These are phyloP conservation scores for Casaregolazyma suthepensis DNA, from an alignment of 1,139 yeast species.

Conservation along the genomic window DNA sequence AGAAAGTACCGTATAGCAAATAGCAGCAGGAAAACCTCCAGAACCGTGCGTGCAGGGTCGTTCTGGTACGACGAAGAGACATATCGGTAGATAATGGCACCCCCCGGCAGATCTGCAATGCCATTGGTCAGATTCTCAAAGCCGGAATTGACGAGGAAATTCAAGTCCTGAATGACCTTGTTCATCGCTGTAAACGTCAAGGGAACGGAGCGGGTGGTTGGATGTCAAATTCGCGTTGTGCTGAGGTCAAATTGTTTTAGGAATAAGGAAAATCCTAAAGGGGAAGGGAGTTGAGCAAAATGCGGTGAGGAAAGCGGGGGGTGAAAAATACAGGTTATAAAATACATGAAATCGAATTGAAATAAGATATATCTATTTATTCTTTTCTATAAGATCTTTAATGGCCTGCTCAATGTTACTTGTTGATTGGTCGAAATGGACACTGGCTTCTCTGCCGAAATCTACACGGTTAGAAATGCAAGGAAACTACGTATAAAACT, in stretches of 20 bases:
- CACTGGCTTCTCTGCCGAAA: conserved; percentile 30
- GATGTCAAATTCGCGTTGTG: not conserved
- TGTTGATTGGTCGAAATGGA: conserved; percentile 29
- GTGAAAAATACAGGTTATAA: too few species aligned
- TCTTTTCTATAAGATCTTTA: conserved; percentile 18
- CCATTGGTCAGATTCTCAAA: conserved; percentile 8
- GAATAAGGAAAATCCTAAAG: not conserved
- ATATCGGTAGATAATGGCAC: conserved; percentile 65
- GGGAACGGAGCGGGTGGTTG: not conserved
- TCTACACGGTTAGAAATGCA: conserved; percentile 17
- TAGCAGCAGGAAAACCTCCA: conserved; percentile 72
- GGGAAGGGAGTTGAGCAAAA: not conserved
- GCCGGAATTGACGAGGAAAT: conserved; percentile 14
- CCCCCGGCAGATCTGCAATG: conserved; percentile 55
- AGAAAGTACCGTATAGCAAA: conserved; percentile 84
- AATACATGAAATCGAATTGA: too few species aligned
- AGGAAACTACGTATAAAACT: not conserved
- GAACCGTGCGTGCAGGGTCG: conserved; percentile 85
- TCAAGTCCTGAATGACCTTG: conserved; percentile 14
- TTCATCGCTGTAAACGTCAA: conserved; percentile 10
- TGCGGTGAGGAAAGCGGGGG: not conserved
- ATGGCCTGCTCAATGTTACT: conserved; percentile 18
- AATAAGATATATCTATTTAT: conserved; percentile 3
- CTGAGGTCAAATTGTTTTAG: not conserved
- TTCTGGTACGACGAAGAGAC: conserved; percentile 85